Base-by-base conservation (phyloP, 2,329 filamentous ascomycete species). In the Alternaria sp. region DNA sequence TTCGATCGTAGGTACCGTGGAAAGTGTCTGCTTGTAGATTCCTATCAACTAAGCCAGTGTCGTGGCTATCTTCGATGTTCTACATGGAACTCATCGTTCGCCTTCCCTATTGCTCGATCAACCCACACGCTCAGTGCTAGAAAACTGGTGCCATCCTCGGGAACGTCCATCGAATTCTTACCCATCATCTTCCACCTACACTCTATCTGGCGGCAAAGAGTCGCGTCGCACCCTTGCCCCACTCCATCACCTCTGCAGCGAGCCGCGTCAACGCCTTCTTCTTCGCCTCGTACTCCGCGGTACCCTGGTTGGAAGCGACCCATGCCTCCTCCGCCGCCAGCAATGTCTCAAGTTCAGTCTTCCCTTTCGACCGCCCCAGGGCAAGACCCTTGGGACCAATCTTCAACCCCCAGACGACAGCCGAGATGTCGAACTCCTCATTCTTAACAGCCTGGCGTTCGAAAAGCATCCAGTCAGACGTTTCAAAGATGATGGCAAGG, bases 311-410 rank as follows among this genome's bases (percentile, higher is more conserved):
- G 6, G n/a, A 23, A 10, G 13, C 21, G 3, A 53, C 28, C 39
- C 39, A 53, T 21, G 26, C 39, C 50, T 53, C 50, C 14, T 53
- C 50, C 14, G 39, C 23, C n/a, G 1, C 39, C 29, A 49, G 14
- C 17, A 41, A 14, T 5, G 21, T 31, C 26, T 26, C 36, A 17
- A 39, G 8, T 14, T 31, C 37, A 3, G 4, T 51, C 28, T 26
- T 42, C 4, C 49, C 49, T n/a, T 33, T 31, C 7, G 29, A 26
- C 26, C 36, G 28, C 7, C 37, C 49, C 36, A 24, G 10, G 10
- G 7, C 17, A 1, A 51, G 36, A 2, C 37, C 49, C 13, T 21
- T 29, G 0, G 36, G 36, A 14, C 49, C 49, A 11, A 51, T 1
- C 28, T 31, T 41, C 3, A 51, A 4, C 24, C 3, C 49, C 49